Conservation (phyloP, 345 rosid genomes). For the Arabidopsis arenosa region DNA sequence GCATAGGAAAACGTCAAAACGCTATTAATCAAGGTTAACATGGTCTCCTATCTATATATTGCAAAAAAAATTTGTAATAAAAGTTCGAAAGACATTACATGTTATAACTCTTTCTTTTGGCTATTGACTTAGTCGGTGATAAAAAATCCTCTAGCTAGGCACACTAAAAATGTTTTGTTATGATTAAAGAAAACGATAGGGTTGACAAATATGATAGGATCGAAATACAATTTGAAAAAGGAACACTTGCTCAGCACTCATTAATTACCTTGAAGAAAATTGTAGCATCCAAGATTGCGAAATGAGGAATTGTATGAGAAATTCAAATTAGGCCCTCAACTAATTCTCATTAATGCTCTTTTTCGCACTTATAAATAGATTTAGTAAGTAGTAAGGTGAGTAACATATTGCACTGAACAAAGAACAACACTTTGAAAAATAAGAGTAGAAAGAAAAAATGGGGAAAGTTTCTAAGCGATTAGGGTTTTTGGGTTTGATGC, state of each 20-base stretch:
- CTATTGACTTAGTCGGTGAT: conserved; percentile 33
- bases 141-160: conserved; percentile 20
- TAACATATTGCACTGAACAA: conserved; percentile 22
- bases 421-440: conserved; percentile 29
- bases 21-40: not conserved
- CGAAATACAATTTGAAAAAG: conserved; percentile 23
- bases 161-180: too few relatives aligned
- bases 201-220: conserved; percentile 25
- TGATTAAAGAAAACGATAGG: conserved; percentile 35
- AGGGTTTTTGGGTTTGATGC: conserved; percentile 40
- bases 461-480: conserved; percentile 41
- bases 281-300: conserved; percentile 22
- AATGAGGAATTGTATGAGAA: conserved; percentile 9
- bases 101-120: not conserved
- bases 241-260: conserved; percentile 28
- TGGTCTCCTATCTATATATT: not conserved
- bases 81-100: not conserved
- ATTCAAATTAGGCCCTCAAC: conserved; percentile 38
- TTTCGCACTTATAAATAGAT: conserved; percentile 30
- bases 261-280: conserved; percentile 30
- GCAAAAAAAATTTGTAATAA: not conserved
- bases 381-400: conserved; percentile 17
- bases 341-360: conserved; percentile 36
- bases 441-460: conserved; percentile 20
- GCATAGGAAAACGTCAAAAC: not conserved